A percentile compares a stretch with the other conserved stretches of the same genome.
Conservation (phyloP, 805 yeast genomes). For the Diddensiella caesifluorescens region DNA sequence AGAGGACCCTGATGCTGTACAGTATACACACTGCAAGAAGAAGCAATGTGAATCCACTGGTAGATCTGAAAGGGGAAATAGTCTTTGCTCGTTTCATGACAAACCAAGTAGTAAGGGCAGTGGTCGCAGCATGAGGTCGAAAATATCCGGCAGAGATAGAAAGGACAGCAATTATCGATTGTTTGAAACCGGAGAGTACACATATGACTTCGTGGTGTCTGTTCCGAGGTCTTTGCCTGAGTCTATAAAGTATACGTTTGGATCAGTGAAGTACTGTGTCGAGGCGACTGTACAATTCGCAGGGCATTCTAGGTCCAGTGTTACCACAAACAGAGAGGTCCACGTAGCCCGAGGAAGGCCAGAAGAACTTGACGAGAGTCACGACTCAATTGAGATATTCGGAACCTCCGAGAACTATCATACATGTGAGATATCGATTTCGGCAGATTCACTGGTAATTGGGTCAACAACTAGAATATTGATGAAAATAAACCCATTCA, state of each 20-base stretch:
- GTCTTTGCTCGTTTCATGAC: neutral
- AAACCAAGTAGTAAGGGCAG: neutral
- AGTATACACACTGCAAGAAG: neutral
- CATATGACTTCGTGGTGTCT: neutral
- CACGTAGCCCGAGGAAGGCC: neutral
- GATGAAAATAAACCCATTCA: neutral
- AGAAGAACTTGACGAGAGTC: neutral
- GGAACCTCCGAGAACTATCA: neutral
- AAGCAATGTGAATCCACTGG: neutral
- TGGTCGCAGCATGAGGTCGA: neutral
- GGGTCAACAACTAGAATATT: neutral
- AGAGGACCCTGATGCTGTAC: neutral
- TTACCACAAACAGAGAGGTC: neutral
- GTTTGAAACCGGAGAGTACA: neutral
- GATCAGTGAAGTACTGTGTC: neutral
- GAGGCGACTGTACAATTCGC: neutral
- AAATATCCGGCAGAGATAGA: no score
- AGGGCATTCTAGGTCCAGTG: neutral
- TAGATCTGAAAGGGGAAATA: neutral
- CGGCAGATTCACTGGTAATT: neutral
- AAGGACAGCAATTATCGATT: neutral
- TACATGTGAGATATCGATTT: neutral
- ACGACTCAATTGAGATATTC: neutral
- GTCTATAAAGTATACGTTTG: neutral
- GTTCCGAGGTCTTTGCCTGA: neutral